Evolutionary conservation across 2,329 filamentous ascomycete genomes (phyloP), one percentile per base, ranked within the genome.

Genomic region (Neoscytalidium dimidiatum): DNA sequence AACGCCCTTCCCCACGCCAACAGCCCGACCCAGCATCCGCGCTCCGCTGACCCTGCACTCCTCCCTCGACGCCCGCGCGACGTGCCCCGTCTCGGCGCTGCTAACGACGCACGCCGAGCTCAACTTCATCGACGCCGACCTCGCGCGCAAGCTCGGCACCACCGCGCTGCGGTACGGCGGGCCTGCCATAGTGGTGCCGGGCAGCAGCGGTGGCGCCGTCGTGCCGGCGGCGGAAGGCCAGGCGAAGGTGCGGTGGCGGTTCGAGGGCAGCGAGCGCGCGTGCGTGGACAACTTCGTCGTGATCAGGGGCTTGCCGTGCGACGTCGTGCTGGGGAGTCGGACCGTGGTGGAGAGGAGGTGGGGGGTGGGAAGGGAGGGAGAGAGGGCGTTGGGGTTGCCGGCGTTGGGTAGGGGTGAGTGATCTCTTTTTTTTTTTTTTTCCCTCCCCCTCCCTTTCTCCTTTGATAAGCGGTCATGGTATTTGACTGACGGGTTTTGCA

Each of bases 121-220:
- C 53, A 57, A 57, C 53, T 57, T 57, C 53, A 31, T 57, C 26
- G 35, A 43, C 35, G 35, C 53, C 5, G 38, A 35, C 14, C 53
- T 57, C 7, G 53, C 21, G 14, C 9, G n/a, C 14, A 35, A 35
- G 3, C 53, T 57, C 13, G 53, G 53, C 35, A 35, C 53, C 6
- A 57, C 23, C 7, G 9, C 14, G 23, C 53, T 57, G 53, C 53
- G 53, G 14, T 43, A 31, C 13, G 26, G 11, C 35, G 23, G 38
- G 23, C 53, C 53, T 13, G n/a, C 9, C 23, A 35, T 57, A 21
- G 53, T 43, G 4, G 29, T 57, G 53, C 53, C 35, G 35, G 26
- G 35, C 35, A 43, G n/a, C 23, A 35, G 53, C 35, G n/a, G n/a
- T n/a, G n/a, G n/a, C n/a, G 49, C 6, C 7, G 53, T 7, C 4